Conservation (phyloP, 176 grass and related monocot genomes). For the Musa acuminata region DNA sequence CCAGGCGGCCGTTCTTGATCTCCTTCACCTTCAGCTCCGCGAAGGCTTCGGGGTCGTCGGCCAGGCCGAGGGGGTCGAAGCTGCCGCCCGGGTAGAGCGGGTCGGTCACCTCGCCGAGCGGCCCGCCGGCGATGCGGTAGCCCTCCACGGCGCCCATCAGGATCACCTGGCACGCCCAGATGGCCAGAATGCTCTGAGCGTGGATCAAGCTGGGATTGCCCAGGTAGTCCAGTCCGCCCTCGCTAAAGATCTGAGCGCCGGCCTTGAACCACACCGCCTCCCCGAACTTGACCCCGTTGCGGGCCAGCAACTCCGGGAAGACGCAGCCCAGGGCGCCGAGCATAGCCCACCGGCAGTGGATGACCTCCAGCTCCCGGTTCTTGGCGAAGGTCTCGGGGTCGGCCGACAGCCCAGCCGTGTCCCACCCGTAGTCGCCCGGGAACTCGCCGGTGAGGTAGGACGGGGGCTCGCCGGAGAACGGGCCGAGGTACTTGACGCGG, state of each 20-base stretch:
- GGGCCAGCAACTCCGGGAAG: conserved; percentile 76
- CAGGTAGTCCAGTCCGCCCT: conserved; percentile 77
- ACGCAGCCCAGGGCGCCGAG: conserved; percentile 74
- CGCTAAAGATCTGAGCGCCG: conserved; percentile 69
- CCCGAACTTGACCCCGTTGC: conserved; percentile 71
- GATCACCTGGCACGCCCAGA: conserved; percentile 72
- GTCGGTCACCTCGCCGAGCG: conserved; percentile 70
- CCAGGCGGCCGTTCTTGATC: conserved; percentile 75
- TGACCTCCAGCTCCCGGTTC: conserved; percentile 76
- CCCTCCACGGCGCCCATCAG: conserved; percentile 89
- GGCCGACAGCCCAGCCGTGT: conserved; percentile 55
- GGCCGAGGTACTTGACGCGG: conserved; percentile 21
- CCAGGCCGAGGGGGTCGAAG: conserved; percentile 71
- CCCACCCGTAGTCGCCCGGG: conserved; percentile 82
- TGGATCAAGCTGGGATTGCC: conserved; percentile 81
- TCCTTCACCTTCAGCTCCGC: conserved; percentile 90
- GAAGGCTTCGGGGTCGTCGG: conserved; percentile 72
- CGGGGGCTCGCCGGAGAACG: conserved; percentile 61
- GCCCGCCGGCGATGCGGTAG: conserved; percentile 65
- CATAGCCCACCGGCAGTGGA: conserved; percentile 82
- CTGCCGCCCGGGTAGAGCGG: conserved; percentile 72
- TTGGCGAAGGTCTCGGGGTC: conserved; percentile 87
- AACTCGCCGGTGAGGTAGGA: conserved; percentile 85
- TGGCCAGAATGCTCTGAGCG: conserved; percentile 77
- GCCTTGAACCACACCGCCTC: conserved; percentile 98